phyloP scores from a whole-genome alignment of 2,329 filamentous ascomycete genomes.

The Alternaria tenuissima region DNA sequence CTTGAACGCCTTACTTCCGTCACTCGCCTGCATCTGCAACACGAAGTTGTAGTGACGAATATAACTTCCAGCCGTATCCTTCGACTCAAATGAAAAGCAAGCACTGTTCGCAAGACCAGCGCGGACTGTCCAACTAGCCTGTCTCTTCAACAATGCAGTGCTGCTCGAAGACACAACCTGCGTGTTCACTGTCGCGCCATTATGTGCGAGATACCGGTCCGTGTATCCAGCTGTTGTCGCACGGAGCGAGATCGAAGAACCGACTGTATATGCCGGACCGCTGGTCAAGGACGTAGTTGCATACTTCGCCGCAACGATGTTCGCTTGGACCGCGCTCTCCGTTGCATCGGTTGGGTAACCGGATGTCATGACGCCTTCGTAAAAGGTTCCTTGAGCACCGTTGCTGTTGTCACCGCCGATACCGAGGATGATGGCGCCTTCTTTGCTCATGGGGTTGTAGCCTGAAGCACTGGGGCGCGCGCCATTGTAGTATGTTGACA shows the following conservation, averaged over 20 bases:
- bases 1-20: constrained; percentile 64
- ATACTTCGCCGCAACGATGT: constrained; percentile 69
- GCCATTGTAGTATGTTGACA: constrained; percentile 69
- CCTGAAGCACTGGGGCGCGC: constrained; percentile 60
- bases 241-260: constrained; percentile 62
- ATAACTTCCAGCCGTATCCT: constrained; percentile 66
- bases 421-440: constrained; percentile 73
- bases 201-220: constrained; percentile 65
- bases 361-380: constrained; percentile 71
- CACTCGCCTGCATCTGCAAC: constrained; percentile 60
- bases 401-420: constrained; percentile 73
- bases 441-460: constrained; percentile 70
- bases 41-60: constrained; percentile 65
- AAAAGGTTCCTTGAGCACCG: constrained; percentile 68
- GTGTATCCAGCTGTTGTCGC: constrained; percentile 64
- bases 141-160: constrained; percentile 58
- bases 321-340: constrained; percentile 66
- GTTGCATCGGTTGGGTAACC: constrained; percentile 68
- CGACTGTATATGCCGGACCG: constrained; percentile 59
- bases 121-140: constrained; percentile 67
- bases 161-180: constrained; percentile 64
- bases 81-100: constrained; percentile 69
- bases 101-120: constrained; percentile 64
- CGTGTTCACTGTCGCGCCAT: constrained; percentile 60
- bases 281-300: constrained; percentile 58